Evolutionary conservation across 2,329 filamentous ascomycete genomes (phyloP).

Genomic region (Beauveria australis): DNA sequence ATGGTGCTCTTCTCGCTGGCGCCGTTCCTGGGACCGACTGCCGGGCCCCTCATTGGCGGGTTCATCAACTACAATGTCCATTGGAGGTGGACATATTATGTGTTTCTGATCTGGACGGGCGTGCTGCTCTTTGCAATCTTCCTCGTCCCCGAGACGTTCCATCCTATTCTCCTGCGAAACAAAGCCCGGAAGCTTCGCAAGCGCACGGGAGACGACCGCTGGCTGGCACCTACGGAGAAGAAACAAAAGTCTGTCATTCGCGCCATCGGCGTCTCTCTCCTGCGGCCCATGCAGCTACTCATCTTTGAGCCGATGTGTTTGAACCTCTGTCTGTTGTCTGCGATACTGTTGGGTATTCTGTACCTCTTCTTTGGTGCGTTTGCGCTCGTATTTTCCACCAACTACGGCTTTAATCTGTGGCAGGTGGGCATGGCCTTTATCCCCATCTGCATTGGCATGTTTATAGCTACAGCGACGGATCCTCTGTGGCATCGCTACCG

Average conservation of each 20-base stretch:
- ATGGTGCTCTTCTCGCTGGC: conserved; percentile 73
- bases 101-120: conserved; percentile 75
- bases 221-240: conserved; percentile 70
- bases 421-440: conserved; percentile 75
- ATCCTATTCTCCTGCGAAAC: conserved; percentile 60
- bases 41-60: conserved; percentile 59
- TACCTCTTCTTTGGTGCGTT: conserved; percentile 93
- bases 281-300: conserved; percentile 72
- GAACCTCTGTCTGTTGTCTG: conserved; percentile 72
- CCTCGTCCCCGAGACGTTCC: conserved; percentile 83
- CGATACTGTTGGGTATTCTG: conserved; percentile 76
- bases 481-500: conserved; percentile 60
- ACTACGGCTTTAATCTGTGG: conserved; percentile 70
- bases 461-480: conserved; percentile 52
- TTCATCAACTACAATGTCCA: conserved; percentile 70
- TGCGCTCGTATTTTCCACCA: conserved; percentile 64
- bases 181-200: conserved; percentile 64
- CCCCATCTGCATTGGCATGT: conserved; percentile 61
- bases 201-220: conserved; percentile 70
- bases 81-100: conserved; percentile 82
- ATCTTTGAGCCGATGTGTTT: conserved; percentile 79
- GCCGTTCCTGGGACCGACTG: conserved; percentile 54
- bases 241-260: conserved; percentile 55
- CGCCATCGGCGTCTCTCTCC: conserved; percentile 51
- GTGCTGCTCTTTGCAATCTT: conserved; percentile 53